Percentiles rank a stretch among this genome's conserved stretches.
Conservation (phyloP, 345 rosid species). For the Excoecaria cochinchinensis region DNA sequence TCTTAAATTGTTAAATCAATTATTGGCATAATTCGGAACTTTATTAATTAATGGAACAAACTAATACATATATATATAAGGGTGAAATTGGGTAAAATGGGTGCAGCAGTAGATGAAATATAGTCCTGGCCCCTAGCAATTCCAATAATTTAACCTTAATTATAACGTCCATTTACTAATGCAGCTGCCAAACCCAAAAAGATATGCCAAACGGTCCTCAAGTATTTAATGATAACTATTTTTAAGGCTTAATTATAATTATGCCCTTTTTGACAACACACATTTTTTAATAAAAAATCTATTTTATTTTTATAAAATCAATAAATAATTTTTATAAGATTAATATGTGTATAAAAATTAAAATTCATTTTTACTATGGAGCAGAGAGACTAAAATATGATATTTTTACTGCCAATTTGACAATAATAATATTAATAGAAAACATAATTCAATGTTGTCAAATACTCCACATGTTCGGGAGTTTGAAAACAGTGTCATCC, state of each 20-base stretch:
- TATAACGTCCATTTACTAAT: neutral
- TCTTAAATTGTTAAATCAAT: too few species aligned
- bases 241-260: neutral
- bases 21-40: neutral
- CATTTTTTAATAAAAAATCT: too few species aligned
- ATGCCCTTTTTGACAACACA: neutral
- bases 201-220: neutral
- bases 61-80: neutral
- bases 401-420: too few species aligned
- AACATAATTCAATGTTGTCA: too few species aligned
- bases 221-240: constrained; percentile 8
- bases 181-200: constrained; percentile 5
- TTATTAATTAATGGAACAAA: neutral
- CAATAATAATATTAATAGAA: too few species aligned
- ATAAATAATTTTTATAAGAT: too few species aligned
- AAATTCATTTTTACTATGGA: too few species aligned
- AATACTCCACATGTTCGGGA: too few species aligned
- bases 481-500: too few species aligned
- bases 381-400: too few species aligned
- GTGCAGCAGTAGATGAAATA: neutral
- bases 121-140: constrained; percentile 1
- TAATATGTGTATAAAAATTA: too few species aligned
- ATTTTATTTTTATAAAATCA: too few species aligned
- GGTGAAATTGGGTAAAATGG: neutral
- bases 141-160: constrained; percentile 11